These are phyloP conservation scores for Hypoxylon lienhwacheense DNA, from an alignment of 495 filamentous ascomycete genomes.

Conservation along the genomic window DNA sequence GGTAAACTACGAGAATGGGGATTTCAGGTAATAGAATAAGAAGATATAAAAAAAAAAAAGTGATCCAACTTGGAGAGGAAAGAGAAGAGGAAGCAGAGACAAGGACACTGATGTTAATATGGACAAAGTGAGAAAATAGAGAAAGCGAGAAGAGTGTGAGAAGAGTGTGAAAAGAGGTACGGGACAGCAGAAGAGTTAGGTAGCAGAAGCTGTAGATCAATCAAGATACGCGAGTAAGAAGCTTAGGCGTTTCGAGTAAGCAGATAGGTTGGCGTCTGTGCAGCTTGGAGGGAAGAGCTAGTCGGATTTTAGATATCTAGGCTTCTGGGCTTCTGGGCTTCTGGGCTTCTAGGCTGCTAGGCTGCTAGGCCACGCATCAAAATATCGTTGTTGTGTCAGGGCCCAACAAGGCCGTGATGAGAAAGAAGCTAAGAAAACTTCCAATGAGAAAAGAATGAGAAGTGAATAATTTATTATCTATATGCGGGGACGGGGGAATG, in stretches of 20 bases:
- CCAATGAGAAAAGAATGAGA: slow-evolving; percentile 11
- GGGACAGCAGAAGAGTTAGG: slow-evolving; percentile 7
- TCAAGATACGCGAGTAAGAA: slow-evolving; percentile 17
- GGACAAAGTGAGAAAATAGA: not conserved
- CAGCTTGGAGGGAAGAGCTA: slow-evolving; percentile 22
- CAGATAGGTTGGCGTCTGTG: slow-evolving; percentile 18
- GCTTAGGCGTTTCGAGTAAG: slow-evolving; percentile 26
- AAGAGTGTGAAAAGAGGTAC: slow-evolving; percentile 4
- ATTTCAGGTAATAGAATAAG: not conserved
- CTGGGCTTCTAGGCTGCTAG: too few relatives aligned
- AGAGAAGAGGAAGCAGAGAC: not conserved
- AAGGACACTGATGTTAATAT: not conserved
- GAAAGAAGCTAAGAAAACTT: not conserved
- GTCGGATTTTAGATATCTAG: slow-evolving; percentile 17
- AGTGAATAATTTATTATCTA: slow-evolving; percentile 12
- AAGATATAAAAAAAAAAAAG: not conserved
- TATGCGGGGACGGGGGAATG: too few relatives aligned
- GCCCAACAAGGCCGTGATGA: slow-evolving; percentile 15
- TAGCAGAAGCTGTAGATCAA: slow-evolving; percentile 19
- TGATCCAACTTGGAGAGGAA: slow-evolving; percentile 1
- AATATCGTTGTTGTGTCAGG: slow-evolving; percentile 18
- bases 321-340: too few relatives aligned
- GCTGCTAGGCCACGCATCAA: slow-evolving; percentile 15
- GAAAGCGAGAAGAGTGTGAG: slow-evolving; percentile 2
- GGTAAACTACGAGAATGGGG: not conserved